phyloP scores from a whole-genome alignment of 345 rosid species.

The Salix udensis region DNA sequence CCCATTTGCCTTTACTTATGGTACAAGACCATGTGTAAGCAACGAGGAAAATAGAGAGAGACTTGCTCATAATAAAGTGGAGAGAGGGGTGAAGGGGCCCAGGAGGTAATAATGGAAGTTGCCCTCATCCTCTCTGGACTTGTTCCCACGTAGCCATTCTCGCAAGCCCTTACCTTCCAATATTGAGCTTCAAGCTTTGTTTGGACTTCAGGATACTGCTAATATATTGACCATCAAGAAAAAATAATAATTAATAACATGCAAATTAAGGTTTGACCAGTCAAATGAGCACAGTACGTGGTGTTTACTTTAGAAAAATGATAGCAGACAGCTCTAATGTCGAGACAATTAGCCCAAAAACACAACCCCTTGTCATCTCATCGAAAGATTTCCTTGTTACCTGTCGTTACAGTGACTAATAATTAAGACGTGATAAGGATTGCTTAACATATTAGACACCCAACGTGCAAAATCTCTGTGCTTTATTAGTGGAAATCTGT shows the following conservation, averaged over 20 bases:
- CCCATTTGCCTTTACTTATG: conserved; percentile 42
- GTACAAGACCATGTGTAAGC: conserved; percentile 41
- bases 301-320: background rate
- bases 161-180: background rate
- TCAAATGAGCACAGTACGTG: background rate
- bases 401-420: background rate
- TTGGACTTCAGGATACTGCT: background rate
- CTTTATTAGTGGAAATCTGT: background rate
- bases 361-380: background rate
- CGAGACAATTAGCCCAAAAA: background rate
- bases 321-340: background rate
- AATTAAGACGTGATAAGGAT: background rate
- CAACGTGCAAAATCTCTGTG: background rate
- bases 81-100: conserved; percentile 24
- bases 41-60: conserved; percentile 5
- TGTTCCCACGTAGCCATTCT: conserved; percentile 17
- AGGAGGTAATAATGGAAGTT: conserved; percentile 34
- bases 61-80: conserved; percentile 8
- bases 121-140: conserved; percentile 50
- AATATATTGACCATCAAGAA: background rate
- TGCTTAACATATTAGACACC: no score
- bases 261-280: background rate
- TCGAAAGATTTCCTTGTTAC: background rate
- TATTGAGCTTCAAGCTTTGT: conserved; percentile 14
- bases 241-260: background rate